A percentile compares a stretch with the other conserved stretches of the same genome.
Conservation (phyloP, 345 rosid species). For the Carallia brachiata region DNA sequence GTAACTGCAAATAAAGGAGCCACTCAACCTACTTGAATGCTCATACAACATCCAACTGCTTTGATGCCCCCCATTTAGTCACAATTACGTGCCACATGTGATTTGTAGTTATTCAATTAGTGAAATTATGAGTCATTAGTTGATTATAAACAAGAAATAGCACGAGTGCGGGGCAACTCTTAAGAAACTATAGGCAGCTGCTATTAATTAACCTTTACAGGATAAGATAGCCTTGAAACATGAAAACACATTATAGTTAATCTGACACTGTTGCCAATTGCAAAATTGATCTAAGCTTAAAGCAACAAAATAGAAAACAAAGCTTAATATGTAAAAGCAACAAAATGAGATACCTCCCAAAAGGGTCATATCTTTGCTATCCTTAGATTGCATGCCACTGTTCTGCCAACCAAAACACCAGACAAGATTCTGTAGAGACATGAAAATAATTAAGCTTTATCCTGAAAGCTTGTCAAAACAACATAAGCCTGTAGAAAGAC, state of each 20-base stretch:
- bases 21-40: no score
- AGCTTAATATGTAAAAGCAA: no score
- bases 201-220: neutral
- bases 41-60: no score
- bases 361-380: conserved; percentile 37
- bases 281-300: neutral
- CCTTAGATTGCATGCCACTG: conserved; percentile 21
- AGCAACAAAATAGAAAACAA: neutral
- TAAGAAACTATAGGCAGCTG: neutral
- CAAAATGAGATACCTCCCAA: conserved; percentile 26
- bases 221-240: no score
- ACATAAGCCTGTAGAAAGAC: neutral
- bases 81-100: neutral
- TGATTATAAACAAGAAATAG: neutral
- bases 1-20: no score
- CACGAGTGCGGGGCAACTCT: neutral
- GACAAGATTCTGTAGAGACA: conserved; percentile 6
- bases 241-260: neutral
- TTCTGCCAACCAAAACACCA: conserved; percentile 41
- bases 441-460: neutral
- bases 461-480: neutral
- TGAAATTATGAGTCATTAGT: neutral
- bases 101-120: neutral
- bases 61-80: neutral
- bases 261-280: neutral